These are phyloP conservation scores for Teratosphaeria epicoccoides DNA, from an alignment of 2,329 filamentous ascomycete species.

Conservation along the genomic window DNA sequence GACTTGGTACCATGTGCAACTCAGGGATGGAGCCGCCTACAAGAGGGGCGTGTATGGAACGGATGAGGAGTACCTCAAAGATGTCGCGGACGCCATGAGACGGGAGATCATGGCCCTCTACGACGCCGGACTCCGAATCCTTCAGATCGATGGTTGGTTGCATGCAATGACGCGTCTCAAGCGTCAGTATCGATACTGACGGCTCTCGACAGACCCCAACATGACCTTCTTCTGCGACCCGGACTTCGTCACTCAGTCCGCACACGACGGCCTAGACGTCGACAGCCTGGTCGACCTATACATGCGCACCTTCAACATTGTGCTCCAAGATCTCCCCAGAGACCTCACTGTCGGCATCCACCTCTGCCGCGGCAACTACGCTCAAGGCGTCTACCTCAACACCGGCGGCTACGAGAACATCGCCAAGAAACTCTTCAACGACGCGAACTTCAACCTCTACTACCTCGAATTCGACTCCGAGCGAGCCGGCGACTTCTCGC, in stretches of 20 bases:
- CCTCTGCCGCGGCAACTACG: conserved; percentile 20
- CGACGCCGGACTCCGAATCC: conserved; percentile 12
- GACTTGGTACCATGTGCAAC: conserved; percentile 21
- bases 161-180: no score
- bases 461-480: conserved; percentile 25
- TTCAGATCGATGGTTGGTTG: conserved; percentile 12
- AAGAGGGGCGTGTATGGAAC: conserved; percentile 12
- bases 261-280: conserved; percentile 12
- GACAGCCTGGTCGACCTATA: conserved; percentile 16
- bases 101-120: conserved; percentile 16
- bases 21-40: conserved; percentile 19
- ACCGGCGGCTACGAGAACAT: conserved; percentile 19
- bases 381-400: conserved; percentile 12
- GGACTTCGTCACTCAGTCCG: conserved; percentile 14
- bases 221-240: conserved; percentile 18
- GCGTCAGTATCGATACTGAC: background rate
- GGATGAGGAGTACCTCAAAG: conserved; percentile 21
- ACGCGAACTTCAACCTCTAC: conserved; percentile 18
- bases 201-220: conserved; percentile 10
- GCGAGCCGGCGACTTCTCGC: conserved; percentile 23
- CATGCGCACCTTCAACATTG: conserved; percentile 14
- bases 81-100: conserved; percentile 14
- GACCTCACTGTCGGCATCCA: conserved; percentile 19
- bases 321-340: conserved; percentile 7
- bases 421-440: conserved; percentile 19